Conservation (phyloP, 192 early-diverging fungal genomes). For the Blastocladiella britannica region DNA sequence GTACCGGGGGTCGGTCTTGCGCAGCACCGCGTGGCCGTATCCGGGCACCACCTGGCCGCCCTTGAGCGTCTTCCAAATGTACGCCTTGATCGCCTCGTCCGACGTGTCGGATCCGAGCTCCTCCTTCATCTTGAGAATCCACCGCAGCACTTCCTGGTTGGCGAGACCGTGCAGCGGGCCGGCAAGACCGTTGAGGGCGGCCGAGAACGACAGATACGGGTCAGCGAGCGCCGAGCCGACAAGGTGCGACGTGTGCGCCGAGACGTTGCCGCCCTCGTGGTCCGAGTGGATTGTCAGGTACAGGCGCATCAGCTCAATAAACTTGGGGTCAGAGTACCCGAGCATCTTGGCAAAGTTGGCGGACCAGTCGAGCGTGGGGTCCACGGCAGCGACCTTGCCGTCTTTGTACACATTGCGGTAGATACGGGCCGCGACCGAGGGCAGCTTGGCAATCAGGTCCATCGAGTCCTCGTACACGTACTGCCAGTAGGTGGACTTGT, state of each 20-base stretch:
- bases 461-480: slow-evolving; percentile 89
- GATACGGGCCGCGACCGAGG: slow-evolving; percentile 88
- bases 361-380: slow-evolving; percentile 76
- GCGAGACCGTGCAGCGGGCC: slow-evolving; percentile 98
- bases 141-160: slow-evolving; percentile 99
- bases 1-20: slow-evolving; percentile 95
- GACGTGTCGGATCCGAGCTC: slow-evolving; percentile 58
- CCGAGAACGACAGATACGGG: slow-evolving; percentile 93
- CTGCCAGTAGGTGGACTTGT: slow-evolving; percentile 93
- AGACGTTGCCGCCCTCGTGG: slow-evolving; percentile 99
- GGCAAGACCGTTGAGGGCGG: slow-evolving; percentile 89
- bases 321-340: slow-evolving; percentile 72
- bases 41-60: slow-evolving; percentile 92
- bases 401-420: slow-evolving; percentile 99
- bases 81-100: slow-evolving; percentile 88
- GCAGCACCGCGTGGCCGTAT: slow-evolving; percentile 95
- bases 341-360: slow-evolving; percentile 87
- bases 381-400: slow-evolving; percentile 70
- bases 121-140: slow-evolving; percentile 82
- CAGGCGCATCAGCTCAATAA: slow-evolving; percentile 93
- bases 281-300: slow-evolving; percentile 99
- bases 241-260: slow-evolving; percentile 88
- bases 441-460: slow-evolving; percentile 96
- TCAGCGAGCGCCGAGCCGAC: slow-evolving; percentile 95
- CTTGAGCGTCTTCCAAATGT: slow-evolving; percentile 90